Evolutionary conservation across 352 stramenopile genomes (phyloP).

Genomic region (Phytophthora litchii): DNA sequence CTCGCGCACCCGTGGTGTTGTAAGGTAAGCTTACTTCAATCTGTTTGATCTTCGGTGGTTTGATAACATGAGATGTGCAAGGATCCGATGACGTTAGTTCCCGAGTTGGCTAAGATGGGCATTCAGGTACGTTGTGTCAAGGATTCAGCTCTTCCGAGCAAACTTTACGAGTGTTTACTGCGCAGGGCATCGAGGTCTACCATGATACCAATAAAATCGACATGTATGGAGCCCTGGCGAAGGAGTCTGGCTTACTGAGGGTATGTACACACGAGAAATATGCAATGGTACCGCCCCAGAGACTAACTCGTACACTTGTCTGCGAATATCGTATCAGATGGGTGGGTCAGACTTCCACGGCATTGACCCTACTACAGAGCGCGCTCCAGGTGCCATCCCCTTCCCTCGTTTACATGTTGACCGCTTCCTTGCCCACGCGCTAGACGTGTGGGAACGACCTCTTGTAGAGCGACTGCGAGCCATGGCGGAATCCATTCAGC

Average conservation of each 20-base stretch:
- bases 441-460: constrained; percentile 68
- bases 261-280: constrained; percentile 31
- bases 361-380: constrained; percentile 74
- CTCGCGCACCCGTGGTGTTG: constrained; percentile 89
- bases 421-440: constrained; percentile 68
- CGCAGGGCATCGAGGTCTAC: constrained; percentile 82
- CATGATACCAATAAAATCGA: constrained; percentile 84
- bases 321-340: constrained; percentile 41
- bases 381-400: constrained; percentile 74
- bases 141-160: not conserved
- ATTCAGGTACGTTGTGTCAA: constrained; percentile 60
- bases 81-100: constrained; percentile 75
- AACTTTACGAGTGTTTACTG: not conserved
- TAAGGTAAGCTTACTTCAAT: constrained; percentile 46
- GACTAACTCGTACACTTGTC: constrained; percentile 8
- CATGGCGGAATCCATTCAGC: constrained; percentile 38
- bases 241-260: constrained; percentile 72
- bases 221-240: constrained; percentile 78
- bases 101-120: constrained; percentile 69
- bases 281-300: not conserved
- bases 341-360: constrained; percentile 87
- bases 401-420: constrained; percentile 77
- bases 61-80: constrained; percentile 10
- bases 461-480: constrained; percentile 49
- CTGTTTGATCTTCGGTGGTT: not conserved